A percentile compares a stretch with the other conserved stretches of the same genome.
Conservation (phyloP, 2,329 filamentous ascomycete species). For the Hypocrella siamensis region DNA sequence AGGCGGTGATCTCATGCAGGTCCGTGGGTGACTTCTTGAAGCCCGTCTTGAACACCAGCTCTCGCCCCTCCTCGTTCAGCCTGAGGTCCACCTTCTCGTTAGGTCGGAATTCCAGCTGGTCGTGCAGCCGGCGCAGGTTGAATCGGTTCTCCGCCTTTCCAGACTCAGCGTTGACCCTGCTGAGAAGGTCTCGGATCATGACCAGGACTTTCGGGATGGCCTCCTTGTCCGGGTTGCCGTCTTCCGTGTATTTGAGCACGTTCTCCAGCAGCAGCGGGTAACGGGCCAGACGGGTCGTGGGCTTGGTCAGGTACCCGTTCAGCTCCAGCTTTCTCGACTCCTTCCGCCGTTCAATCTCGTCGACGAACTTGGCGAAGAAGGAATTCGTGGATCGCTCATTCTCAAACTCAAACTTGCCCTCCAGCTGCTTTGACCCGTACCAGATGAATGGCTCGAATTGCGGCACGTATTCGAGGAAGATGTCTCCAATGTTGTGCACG, state of each 20-base stretch:
- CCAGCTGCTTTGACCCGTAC: conserved; percentile 89
- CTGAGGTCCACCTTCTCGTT: conserved; percentile 89
- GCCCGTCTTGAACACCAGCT: conserved; percentile 84
- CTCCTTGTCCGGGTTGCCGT: conserved; percentile 76
- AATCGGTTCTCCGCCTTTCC: conserved; percentile 97
- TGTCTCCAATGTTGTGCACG: conserved; percentile 79
- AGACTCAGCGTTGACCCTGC: conserved; percentile 82
- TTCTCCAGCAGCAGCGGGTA: conserved; percentile 88
- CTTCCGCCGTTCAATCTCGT: conserved; percentile 89
- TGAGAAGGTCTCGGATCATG: conserved; percentile 75
- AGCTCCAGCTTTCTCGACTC: conserved; percentile 93
- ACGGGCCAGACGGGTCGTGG: conserved; percentile 83
- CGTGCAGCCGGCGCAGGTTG: conserved; percentile 82
- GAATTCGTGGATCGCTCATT: conserved; percentile 81
- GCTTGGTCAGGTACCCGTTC: conserved; percentile 95
- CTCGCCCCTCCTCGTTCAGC: conserved; percentile 81
- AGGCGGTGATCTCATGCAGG: conserved; percentile 78
- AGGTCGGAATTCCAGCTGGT: conserved; percentile 78
- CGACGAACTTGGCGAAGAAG: conserved; percentile 78
- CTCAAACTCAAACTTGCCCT: conserved; percentile 96
- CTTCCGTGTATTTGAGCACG: conserved; percentile 79
- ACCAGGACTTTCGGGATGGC: conserved; percentile 82
- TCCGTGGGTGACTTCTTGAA: conserved; percentile 89
- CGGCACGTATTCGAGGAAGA: conserved; percentile 83
- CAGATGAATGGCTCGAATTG: conserved; percentile 92